phyloP scores from a whole-genome alignment of 1,139 yeast species.

The Entelexis sorbosivorans region DNA sequence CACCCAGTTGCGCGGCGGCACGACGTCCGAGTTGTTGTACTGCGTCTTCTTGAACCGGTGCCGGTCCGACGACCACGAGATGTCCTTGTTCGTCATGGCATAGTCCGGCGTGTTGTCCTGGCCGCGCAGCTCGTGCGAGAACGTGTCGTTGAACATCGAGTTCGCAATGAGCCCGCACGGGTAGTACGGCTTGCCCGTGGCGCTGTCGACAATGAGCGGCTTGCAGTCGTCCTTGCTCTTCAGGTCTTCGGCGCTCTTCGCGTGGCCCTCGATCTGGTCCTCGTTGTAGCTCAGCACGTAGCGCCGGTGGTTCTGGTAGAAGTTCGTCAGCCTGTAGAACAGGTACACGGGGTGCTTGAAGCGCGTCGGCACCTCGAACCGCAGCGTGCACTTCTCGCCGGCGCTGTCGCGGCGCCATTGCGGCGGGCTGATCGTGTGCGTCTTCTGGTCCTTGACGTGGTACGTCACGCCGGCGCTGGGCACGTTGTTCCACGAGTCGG shows the following conservation, averaged over 20 bases:
- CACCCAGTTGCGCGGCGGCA: constrained; percentile 94
- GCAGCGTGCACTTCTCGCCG: constrained; percentile 37
- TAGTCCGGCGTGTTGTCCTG: constrained; percentile 39
- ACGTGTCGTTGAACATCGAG: constrained; percentile 83
- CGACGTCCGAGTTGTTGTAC: constrained; percentile 61
- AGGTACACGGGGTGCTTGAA: constrained; percentile 67
- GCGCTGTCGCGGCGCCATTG: constrained; percentile 54
- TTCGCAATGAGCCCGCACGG: constrained; percentile 97
- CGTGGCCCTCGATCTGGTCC: constrained; percentile 72
- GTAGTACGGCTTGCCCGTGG: constrained; percentile 46
- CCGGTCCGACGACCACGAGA: constrained; percentile 79
- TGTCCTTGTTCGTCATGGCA: constrained; percentile 54
- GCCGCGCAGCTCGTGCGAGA: constrained; percentile 34
- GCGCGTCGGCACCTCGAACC: constrained; percentile 65
- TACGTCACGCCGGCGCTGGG: constrained; percentile 47
- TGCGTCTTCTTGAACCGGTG: constrained; percentile 68
- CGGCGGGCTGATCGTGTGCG: constrained; percentile 33
- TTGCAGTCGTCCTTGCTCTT: constrained; percentile 80
- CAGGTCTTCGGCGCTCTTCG: constrained; percentile 44
- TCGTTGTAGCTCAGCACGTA: constrained; percentile 85
- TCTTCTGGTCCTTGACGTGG: constrained; percentile 38
- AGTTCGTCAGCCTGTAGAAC: constrained; percentile 71
- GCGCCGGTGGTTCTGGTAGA: constrained; percentile 88
- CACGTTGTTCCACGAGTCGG: constrained; percentile 42
- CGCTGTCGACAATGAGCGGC: constrained; percentile 49